Conservation (phyloP, 192 early-diverging fungal genomes). For the Obelidium mucronatum region DNA sequence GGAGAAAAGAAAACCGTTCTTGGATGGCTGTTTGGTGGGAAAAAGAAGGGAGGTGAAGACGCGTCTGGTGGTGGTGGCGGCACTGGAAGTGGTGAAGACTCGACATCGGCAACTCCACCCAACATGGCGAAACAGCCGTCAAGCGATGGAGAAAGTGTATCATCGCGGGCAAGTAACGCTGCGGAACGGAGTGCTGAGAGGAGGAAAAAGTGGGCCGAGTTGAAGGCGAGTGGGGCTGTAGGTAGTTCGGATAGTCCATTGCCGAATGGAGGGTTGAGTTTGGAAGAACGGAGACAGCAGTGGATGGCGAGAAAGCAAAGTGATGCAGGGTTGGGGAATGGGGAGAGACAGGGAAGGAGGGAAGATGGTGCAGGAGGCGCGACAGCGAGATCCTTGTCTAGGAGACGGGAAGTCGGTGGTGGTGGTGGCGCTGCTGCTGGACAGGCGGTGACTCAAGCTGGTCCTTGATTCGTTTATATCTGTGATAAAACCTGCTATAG, state of each 20-base stretch:
- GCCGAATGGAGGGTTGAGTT: not conserved
- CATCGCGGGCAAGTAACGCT: not conserved
- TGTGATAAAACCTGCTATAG: too few relatives aligned
- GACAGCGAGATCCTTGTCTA: too few relatives aligned
- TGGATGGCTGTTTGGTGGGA: slow-evolving; percentile 28
- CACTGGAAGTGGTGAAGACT: not conserved
- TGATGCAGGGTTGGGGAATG: slow-evolving; percentile 4
- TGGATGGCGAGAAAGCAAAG: slow-evolving; percentile 10
- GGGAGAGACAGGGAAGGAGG: not conserved
- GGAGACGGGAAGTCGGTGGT: not conserved
- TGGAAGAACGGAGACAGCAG: slow-evolving; percentile 14
- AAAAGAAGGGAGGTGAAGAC: not conserved
- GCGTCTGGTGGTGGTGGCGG: not conserved
- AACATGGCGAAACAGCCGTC: slow-evolving; percentile 1
- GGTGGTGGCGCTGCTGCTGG: not conserved
- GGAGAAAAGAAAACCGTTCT: slow-evolving; percentile 33
- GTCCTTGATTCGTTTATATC: too few relatives aligned
- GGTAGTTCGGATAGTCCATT: not conserved
- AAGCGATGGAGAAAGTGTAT: slow-evolving; percentile 20
- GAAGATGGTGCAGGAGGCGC: too few relatives aligned
- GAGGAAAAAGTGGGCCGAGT: slow-evolving; percentile 24
- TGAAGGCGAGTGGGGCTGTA: slow-evolving; percentile 18
- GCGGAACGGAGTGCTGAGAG: slow-evolving; percentile 27
- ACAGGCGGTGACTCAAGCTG: not conserved
- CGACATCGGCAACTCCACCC: not conserved